A percentile compares a stretch with the other conserved stretches of the same genome.
These are phyloP conservation scores for Aspergillus piperis DNA, from an alignment of 2,329 filamentous ascomycete species.

Conservation along the genomic window DNA sequence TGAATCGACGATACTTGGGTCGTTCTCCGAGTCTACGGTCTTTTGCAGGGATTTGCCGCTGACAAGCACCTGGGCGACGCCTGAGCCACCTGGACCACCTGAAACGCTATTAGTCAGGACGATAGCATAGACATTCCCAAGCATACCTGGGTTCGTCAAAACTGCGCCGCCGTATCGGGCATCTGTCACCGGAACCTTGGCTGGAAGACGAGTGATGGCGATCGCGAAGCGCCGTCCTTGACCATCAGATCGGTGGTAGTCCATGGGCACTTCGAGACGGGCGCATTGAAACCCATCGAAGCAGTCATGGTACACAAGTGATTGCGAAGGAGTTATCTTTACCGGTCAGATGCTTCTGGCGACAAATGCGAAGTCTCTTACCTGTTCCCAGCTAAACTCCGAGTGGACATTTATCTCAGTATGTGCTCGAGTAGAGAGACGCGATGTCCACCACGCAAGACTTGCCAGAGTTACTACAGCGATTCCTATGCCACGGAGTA, in stretches of 20 bases:
- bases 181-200: conserved; percentile 44
- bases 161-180: conserved; percentile 50
- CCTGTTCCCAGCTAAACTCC: conserved; percentile 19
- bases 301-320: conserved; percentile 44
- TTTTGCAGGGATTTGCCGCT: conserved; percentile 39
- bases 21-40: conserved; percentile 37
- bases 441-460: not conserved
- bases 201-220: conserved; percentile 51
- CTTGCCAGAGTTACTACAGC: conserved; percentile 12
- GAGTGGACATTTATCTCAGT: no score
- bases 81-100: conserved; percentile 50
- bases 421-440: not conserved
- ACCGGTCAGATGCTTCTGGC: not conserved
- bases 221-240: conserved; percentile 40
- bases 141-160: conserved; percentile 48
- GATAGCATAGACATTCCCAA: not conserved
- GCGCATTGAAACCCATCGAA: conserved; percentile 52
- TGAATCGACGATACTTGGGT: conserved; percentile 15
- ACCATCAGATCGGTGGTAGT: conserved; percentile 43
- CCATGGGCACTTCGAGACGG: conserved; percentile 52
- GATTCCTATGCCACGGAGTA: not conserved
- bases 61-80: conserved; percentile 37
- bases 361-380: not conserved
- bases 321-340: conserved; percentile 30
- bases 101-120: conserved; percentile 5